These are phyloP conservation scores for Holtermannia corniformis DNA, from an alignment of 768 basidiomycete species.

Conservation along the genomic window DNA sequence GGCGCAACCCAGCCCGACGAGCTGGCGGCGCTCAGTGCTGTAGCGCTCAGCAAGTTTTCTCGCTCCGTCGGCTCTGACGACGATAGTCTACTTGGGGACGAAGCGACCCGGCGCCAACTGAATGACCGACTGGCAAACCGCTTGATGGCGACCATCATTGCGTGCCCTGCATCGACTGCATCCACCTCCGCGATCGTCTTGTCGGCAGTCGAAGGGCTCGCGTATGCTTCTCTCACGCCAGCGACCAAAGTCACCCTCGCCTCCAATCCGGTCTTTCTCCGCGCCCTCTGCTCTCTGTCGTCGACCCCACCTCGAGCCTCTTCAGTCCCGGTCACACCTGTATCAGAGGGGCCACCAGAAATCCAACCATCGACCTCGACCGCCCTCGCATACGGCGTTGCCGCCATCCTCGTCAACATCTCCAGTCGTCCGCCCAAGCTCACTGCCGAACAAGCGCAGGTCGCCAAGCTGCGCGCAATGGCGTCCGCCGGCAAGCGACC, in stretches of 20 bases:
- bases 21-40: conserved; percentile 56
- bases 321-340: conserved; percentile 26
- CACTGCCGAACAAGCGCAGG: conserved; percentile 70
- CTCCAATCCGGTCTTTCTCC: conserved; percentile 49
- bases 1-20: conserved; percentile 49
- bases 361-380: conserved; percentile 11
- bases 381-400: conserved; percentile 65
- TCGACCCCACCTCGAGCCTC: conserved; percentile 14
- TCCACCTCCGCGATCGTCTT: conserved; percentile 46
- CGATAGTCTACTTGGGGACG: conserved; percentile 18
- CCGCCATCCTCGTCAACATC: conserved; percentile 66
- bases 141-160: conserved; percentile 53
- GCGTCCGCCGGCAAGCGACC: conserved; percentile 45
- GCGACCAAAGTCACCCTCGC: conserved; percentile 57
- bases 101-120: conserved; percentile 18
- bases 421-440: conserved; percentile 60
- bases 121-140: conserved; percentile 49
- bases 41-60: conserved; percentile 69
- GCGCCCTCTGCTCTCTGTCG: conserved; percentile 12
- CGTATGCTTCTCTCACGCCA: conserved; percentile 64
- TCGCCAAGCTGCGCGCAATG: conserved; percentile 70
- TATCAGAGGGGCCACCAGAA: conserved; percentile 17
- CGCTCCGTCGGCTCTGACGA: conserved; percentile 41
- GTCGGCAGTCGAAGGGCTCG: conserved; percentile 73
- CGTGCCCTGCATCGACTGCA: conserved; percentile 19